Base-by-base conservation (phyloP, 129 eudicot species). In the Oenanthe sinensis region DNA sequence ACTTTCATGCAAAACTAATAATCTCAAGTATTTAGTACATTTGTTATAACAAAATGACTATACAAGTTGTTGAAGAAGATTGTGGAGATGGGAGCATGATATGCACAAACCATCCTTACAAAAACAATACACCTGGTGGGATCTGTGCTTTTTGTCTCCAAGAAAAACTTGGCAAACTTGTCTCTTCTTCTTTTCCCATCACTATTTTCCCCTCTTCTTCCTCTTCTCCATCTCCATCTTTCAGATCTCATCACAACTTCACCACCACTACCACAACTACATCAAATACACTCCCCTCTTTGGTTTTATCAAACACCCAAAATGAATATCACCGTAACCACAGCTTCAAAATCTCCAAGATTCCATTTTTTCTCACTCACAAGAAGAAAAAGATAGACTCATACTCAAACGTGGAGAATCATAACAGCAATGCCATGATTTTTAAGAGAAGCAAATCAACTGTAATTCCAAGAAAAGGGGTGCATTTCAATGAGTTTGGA, bases 131-230 rank as follows among this genome's bases (percentile, higher is more conserved):
- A 13, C 80, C 71, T 7, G 97, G 93, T 9, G 96, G 96, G 50
- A 94, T 94, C 83, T 94, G 98, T 82, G 90, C 96, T 0, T 78
- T 87, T 42, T 94, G 98, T 79, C 96, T 94, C 43, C 97, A 94
- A 84, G 98, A 94, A 79, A 94, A 94, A 77, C 87, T 94, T 16
- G 97, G 97, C 20, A 94, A 94, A 76, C 85, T 94, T 44, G 98
- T 94, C 28, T 91, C 98, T 22, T 88, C 97, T 42, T 94, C 98
- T 52, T 89, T 87, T 17, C 89, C 96, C 8, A 72, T 87, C 1
- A 72, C 91, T 13, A 77, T 91, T 44, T 86, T 89, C 86, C 92
- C 96, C 6, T 82, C 88, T 33, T 78, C 90, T 5, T 85, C 96
- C 65, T 85, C 91, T 11, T 85, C 98, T 24, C 63, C 92, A 4